phyloP scores from a whole-genome alignment of 805 yeast species.

The Yamadazyma insecticola region DNA sequence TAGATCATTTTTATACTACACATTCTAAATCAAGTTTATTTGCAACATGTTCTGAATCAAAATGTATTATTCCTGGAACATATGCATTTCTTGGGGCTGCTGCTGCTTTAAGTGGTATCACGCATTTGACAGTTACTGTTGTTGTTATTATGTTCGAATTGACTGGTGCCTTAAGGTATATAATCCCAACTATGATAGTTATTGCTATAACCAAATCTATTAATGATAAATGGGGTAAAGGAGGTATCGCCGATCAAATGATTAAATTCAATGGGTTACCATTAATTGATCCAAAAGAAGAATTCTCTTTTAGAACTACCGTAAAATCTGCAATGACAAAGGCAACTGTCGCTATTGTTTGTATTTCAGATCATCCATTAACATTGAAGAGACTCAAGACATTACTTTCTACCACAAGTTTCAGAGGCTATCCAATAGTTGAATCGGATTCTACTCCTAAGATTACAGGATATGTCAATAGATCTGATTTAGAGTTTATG shows the following conservation, averaged over 20 bases:
- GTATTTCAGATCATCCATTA: slow-evolving; percentile 21
- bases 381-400: slow-evolving; percentile 27
- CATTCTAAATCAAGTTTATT: slow-evolving; percentile 34
- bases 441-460: slow-evolving; percentile 30
- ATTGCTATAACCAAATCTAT: slow-evolving; percentile 83
- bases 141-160: slow-evolving; percentile 94
- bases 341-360: slow-evolving; percentile 33
- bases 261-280: slow-evolving; percentile 87
- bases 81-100: slow-evolving; percentile 97
- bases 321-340: slow-evolving; percentile 61
- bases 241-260: slow-evolving; percentile 96
- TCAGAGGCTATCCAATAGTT: slow-evolving; percentile 54
- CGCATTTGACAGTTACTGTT: slow-evolving; percentile 87
- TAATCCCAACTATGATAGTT: slow-evolving; percentile 94
- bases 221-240: slow-evolving; percentile 69
- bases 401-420: slow-evolving; percentile 28
- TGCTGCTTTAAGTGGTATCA: slow-evolving; percentile 90
- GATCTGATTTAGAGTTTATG: slow-evolving; percentile 34
- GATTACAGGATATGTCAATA: slow-evolving; percentile 43
- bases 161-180: slow-evolving; percentile 90
- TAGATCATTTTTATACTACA: slow-evolving; percentile 40
- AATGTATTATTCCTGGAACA: slow-evolving; percentile 86
- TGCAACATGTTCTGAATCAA: slow-evolving; percentile 26
- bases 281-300: slow-evolving; percentile 67
- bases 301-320: slow-evolving; percentile 43